Conservation (phyloP, 1,284 basidiomycete species). For the Rhizopogon hawkerae region DNA sequence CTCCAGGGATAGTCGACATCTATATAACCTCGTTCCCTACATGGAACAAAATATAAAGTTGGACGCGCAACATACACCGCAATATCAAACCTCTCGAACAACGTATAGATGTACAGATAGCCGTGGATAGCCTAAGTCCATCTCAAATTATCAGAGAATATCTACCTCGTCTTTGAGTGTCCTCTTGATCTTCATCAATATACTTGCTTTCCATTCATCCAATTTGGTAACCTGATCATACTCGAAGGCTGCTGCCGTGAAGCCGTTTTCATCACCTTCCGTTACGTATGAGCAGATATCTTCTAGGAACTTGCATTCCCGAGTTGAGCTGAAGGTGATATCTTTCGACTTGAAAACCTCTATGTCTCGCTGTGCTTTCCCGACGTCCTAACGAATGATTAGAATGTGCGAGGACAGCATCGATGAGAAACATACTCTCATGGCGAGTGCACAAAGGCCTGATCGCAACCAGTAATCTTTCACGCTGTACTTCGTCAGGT, state of each 20-base stretch:
- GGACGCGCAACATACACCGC: too few species aligned
- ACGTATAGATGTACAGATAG: not conserved
- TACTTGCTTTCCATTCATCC: conserved; percentile 91
- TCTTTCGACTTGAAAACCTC: conserved; percentile 71
- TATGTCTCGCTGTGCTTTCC: conserved; percentile 77
- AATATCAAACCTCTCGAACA: not conserved
- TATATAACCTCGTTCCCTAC: too few species aligned
- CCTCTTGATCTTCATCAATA: conserved; percentile 84
- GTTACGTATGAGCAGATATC: conserved; percentile 75
- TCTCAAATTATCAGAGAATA: conserved; percentile 24
- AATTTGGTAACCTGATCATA: conserved; percentile 85
- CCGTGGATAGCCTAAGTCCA: not conserved
- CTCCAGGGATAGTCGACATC: too few species aligned
- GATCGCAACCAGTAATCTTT: conserved; percentile 96
- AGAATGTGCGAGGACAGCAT: conserved; percentile 7
- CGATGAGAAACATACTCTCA: conserved; percentile 51
- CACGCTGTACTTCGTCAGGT: conserved; percentile 95
- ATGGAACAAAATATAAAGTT: too few species aligned
- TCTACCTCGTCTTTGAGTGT: conserved; percentile 55
- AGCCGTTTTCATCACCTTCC: conserved; percentile 68
- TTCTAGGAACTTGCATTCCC: conserved; percentile 83
- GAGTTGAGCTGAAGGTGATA: conserved; percentile 73
- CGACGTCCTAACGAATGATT: conserved; percentile 55
- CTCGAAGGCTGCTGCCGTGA: conserved; percentile 73
- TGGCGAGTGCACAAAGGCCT: conserved; percentile 83